Conservation (phyloP, 1,284 basidiomycete species). For the Austroboletus novae-zelandiae region DNA sequence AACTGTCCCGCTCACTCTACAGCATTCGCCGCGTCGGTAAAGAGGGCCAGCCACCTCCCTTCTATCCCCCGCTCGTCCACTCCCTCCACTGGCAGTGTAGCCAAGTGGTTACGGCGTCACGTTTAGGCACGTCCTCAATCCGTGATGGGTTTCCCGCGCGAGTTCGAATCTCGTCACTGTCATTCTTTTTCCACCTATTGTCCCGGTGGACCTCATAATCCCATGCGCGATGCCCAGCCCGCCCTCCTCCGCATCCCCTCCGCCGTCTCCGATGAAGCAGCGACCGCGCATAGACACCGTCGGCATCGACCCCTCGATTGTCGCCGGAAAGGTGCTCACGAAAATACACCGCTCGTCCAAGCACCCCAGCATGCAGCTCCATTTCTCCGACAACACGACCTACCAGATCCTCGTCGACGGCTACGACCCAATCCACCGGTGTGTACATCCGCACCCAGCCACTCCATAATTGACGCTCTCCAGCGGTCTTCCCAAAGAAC, state of each 20-base stretch:
- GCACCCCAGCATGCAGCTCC: slow-evolving; percentile 56
- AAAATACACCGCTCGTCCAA: slow-evolving; percentile 47
- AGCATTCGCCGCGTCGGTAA: slow-evolving; percentile 8
- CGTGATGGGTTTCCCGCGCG: slow-evolving; percentile 61
- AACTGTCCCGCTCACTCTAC: neutral
- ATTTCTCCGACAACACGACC: slow-evolving; percentile 51
- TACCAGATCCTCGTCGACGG: slow-evolving; percentile 62
- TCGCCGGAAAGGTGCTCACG: slow-evolving; percentile 53
- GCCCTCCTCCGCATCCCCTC: slow-evolving; percentile 6
- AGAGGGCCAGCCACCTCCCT: neutral
- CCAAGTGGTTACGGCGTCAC: slow-evolving; percentile 64
- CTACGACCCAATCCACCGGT: slow-evolving; percentile 52
- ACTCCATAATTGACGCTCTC: neutral
- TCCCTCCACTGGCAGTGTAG: slow-evolving; percentile 64
- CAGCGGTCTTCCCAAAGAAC: slow-evolving; percentile 52
- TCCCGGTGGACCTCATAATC: neutral
- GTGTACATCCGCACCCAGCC: slow-evolving; percentile 5
- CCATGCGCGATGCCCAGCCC: slow-evolving; percentile 14
- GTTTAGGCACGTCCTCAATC: slow-evolving; percentile 47
- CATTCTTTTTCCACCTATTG: slow-evolving; percentile 30
- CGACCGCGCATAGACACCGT: slow-evolving; percentile 36
- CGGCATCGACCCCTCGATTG: slow-evolving; percentile 46
- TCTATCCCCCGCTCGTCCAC: accelerated
- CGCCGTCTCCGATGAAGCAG: slow-evolving; percentile 28
- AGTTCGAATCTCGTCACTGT: slow-evolving; percentile 65